Base-by-base conservation (phyloP, 495 filamentous ascomycete genomes). In the Geoglossum glabrum region DNA sequence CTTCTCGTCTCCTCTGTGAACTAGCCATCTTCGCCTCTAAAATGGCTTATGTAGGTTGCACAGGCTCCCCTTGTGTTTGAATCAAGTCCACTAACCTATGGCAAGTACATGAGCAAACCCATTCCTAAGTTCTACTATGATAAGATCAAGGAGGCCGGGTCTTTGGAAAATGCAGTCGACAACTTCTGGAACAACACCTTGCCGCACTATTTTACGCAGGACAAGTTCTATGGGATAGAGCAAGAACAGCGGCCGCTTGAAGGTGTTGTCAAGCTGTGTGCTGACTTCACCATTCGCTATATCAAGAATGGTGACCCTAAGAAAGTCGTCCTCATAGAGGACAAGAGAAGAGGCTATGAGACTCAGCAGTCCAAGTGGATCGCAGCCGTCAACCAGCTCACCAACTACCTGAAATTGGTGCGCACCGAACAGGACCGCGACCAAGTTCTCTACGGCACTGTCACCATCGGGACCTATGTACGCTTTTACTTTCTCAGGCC, bases 241-340 rank as follows among this genome's bases (percentile, higher is more conserved):
- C 40, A 45, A 21, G 40, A 45, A 21, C 17, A 19, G 40, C n/a
- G 40, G 3, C 40, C 40, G 10, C 40, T 45, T 45, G 17, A 19
- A 45, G 40, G n/a, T 19, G n/a, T 45, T 21, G n/a, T 21, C 40
- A 45, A 45, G 40, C 17, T 3, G 40, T 19, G 40, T 19, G 40
- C 40, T 21, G 40, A 19, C 40, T 45, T 19, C 17, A 45, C 40
- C n/a, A 45, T 45, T 45, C 40, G 40, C 40, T 45, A 21, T 19
- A 45, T 45, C 40, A 45, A 21, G 40, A 45, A 45, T 45, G 40
- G 40, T 21, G 40, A 45, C n/a, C 17, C 40, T 19, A 45, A 45
- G 40, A 45, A 45, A 21, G 40, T 45, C 17, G 58, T 61, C 34
- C 61, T 57, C 52, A 59, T 38, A 59, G 61, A 43, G 61, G 60